Conservation (phyloP, 2,329 filamentous ascomycete species). For the Cladophialophora chaetospira region DNA sequence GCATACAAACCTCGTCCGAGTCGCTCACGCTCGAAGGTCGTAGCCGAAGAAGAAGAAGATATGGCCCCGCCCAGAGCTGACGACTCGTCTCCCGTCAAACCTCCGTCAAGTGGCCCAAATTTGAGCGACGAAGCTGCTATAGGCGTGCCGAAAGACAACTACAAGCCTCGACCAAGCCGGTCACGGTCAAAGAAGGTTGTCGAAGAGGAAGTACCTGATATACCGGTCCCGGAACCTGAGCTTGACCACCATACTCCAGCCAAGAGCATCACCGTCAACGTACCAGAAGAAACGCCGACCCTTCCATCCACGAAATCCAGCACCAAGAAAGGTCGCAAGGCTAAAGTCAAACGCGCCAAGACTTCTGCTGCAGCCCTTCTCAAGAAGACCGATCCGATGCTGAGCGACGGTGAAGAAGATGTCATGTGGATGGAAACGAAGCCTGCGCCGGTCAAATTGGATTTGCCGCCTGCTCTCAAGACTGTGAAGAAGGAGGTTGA, state of each 20-base stretch:
- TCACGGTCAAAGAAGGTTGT: conserved; percentile 26
- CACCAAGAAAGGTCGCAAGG: conserved; percentile 28
- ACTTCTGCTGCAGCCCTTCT: conserved; percentile 30
- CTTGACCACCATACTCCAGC: conserved; percentile 5
- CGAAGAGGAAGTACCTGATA: conserved; percentile 16
- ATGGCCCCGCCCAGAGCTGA: background rate
- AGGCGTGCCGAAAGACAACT: conserved; percentile 32
- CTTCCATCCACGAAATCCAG: conserved; percentile 13
- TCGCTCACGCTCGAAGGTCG: conserved; percentile 28
- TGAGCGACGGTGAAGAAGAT: conserved; percentile 33
- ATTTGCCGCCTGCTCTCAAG: conserved; percentile 29
- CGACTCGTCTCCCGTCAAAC: conserved; percentile 18
- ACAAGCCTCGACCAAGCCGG: conserved; percentile 33
- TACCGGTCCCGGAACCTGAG: background rate
- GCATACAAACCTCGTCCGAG: conserved; percentile 34
- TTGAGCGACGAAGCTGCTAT: conserved; percentile 32
- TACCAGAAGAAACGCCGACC: conserved; percentile 7
- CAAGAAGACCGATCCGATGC: conserved; percentile 24
- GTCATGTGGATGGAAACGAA: conserved; percentile 32
- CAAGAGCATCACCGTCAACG: background rate
- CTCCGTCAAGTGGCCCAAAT: conserved; percentile 27
- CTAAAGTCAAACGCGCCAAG: conserved; percentile 34
- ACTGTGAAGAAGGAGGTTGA: conserved; percentile 27
- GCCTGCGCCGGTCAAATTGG: conserved; percentile 31
- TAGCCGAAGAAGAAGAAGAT: conserved; percentile 18